A percentile compares a stretch with the other conserved stretches of the same genome.
These are phyloP conservation scores for Talaromyces sp. DNA, from an alignment of 2,329 filamentous ascomycete species.

Conservation along the genomic window DNA sequence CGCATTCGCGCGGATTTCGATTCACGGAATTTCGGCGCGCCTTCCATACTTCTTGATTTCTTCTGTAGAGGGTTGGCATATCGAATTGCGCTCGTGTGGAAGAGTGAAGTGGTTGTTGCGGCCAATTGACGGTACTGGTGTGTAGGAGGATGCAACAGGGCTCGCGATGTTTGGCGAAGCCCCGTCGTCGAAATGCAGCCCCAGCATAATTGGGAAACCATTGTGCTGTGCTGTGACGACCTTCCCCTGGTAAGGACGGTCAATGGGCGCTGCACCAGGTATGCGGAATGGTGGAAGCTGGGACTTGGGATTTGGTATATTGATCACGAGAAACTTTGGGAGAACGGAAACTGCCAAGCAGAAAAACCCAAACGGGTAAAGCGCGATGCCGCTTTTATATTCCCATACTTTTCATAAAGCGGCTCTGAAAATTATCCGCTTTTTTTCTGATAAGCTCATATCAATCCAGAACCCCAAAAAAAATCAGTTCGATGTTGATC, in stretches of 20 bases:
- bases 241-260: conserved; percentile 26
- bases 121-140: conserved; percentile 34
- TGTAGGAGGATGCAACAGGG: conserved; percentile 32
- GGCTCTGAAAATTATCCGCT: conserved; percentile 25
- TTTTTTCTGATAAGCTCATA: conserved; percentile 23
- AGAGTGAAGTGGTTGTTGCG: conserved; percentile 36
- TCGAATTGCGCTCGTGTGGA: conserved; percentile 42
- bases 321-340: conserved; percentile 12
- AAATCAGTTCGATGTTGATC: not conserved
- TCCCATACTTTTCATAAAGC: conserved; percentile 20
- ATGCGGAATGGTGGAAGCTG: conserved; percentile 15
- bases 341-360: conserved; percentile 19
- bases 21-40: conserved; percentile 33
- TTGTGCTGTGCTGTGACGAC: conserved; percentile 33
- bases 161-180: conserved; percentile 38
- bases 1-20: conserved; percentile 41
- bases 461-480: conserved; percentile 8
- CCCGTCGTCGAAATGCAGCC: conserved; percentile 48
- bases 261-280: conserved; percentile 14
- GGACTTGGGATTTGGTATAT: conserved; percentile 16
- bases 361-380: conserved; percentile 22
- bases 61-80: conserved; percentile 46
- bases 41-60: conserved; percentile 32
- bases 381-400: conserved; percentile 19
- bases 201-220: conserved; percentile 57